These are phyloP conservation scores for Cladophialophora psammophila DNA, from an alignment of 2,329 filamentous ascomycete species.

Conservation along the genomic window DNA sequence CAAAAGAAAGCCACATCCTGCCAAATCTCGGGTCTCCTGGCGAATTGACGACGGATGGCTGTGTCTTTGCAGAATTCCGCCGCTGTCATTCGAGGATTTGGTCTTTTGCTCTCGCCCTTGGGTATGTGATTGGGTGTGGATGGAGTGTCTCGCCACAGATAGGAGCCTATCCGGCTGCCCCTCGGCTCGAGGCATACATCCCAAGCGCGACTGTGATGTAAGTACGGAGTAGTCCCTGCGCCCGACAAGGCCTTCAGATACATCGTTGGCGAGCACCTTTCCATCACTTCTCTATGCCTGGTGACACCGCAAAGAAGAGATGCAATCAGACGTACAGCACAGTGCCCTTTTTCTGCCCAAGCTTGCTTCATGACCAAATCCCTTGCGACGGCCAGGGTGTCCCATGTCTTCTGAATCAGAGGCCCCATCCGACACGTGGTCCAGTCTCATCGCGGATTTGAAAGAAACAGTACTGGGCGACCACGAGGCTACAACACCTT, in stretches of 20 bases:
- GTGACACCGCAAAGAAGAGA: conserved; percentile 7
- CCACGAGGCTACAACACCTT: background rate
- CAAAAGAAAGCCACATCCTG: background rate
- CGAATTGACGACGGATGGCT: background rate
- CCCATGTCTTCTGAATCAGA: conserved; percentile 11
- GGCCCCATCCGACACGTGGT: conserved; percentile 13
- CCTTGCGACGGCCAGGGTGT: conserved; percentile 8
- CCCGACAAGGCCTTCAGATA: background rate
- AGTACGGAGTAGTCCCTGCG: background rate
- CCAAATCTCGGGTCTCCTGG: background rate
- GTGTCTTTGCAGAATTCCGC: conserved; percentile 8
- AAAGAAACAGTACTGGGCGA: conserved; percentile 10
- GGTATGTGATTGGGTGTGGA: conserved; percentile 2
- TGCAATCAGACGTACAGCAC: conserved; percentile 3
- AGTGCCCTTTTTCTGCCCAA: conserved; percentile 4
- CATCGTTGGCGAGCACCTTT: background rate
- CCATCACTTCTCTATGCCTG: background rate
- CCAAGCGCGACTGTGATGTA: conserved; percentile 14
- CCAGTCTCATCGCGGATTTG: conserved; percentile 10
- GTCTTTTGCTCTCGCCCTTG: background rate
- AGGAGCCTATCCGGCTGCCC: conserved; percentile 10
- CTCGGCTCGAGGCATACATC: conserved; percentile 7
- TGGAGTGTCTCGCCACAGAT: conserved; percentile 2
- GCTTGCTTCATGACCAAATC: conserved; percentile 14
- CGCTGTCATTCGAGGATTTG: conserved; percentile 6